These are phyloP conservation scores for Akanthomyces muscarius DNA, from an alignment of 2,329 filamentous ascomycete genomes.

Conservation along the genomic window DNA sequence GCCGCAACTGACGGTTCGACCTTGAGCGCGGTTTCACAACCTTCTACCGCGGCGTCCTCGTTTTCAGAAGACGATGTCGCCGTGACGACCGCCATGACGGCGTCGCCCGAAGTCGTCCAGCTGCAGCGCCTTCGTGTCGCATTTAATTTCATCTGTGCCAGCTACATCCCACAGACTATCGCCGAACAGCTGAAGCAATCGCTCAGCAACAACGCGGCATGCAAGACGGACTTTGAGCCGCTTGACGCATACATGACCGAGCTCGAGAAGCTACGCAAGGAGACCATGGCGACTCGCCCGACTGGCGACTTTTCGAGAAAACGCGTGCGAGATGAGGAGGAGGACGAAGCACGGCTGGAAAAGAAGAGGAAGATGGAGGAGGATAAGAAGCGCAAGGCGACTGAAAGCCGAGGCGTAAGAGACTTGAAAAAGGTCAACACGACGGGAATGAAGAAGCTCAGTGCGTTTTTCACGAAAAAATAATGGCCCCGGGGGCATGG, in stretches of 20 bases:
- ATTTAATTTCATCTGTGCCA: conserved; percentile 59
- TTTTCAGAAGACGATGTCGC: conserved; percentile 34
- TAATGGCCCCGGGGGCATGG: conserved; percentile 19
- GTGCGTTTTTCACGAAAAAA: conserved; percentile 82
- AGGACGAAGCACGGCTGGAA: conserved; percentile 61
- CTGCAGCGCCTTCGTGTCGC: conserved; percentile 64
- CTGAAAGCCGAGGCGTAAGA: conserved; percentile 70
- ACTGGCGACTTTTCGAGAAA: conserved; percentile 69
- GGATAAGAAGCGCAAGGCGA: conserved; percentile 77
- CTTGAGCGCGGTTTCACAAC: conserved; percentile 35
- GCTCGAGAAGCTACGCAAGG: conserved; percentile 63
- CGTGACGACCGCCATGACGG: conserved; percentile 40
- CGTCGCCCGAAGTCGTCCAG: conserved; percentile 45
- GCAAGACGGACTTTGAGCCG: conserved; percentile 59
- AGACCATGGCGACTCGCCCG: conserved; percentile 66
- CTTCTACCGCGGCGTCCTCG: conserved; percentile 45
- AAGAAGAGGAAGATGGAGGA: conserved; percentile 86
- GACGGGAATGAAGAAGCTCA: conserved; percentile 94
- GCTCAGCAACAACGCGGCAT: conserved; percentile 34
- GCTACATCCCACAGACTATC: conserved; percentile 52
- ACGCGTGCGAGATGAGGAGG: conserved; percentile 62
- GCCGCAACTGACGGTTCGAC: conserved; percentile 32
- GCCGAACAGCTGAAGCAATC: conserved; percentile 38
- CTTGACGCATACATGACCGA: conserved; percentile 66
- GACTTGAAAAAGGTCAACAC: conserved; percentile 88